phyloP scores from a whole-genome alignment of 1,284 basidiomycete genomes.

The Boletus smithii region DNA sequence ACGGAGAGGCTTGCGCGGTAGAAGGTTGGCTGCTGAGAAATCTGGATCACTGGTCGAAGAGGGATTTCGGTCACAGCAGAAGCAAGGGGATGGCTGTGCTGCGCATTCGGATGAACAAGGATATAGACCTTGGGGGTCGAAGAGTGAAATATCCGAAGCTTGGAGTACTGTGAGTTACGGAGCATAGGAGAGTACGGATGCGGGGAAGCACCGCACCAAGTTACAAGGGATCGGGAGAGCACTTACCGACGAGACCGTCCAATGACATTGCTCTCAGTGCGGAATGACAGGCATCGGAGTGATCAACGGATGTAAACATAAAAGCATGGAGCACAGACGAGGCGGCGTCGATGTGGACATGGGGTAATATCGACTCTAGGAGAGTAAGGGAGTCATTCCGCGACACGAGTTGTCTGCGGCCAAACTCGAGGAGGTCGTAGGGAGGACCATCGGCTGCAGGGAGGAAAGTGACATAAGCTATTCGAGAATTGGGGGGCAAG shows the following conservation, averaged over 20 bases:
- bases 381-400: conserved; percentile 37
- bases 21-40: conserved; percentile 29
- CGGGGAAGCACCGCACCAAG: background rate
- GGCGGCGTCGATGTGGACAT: conserved; percentile 43
- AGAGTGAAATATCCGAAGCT: conserved; percentile 40
- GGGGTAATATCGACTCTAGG: conserved; percentile 49
- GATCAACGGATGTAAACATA: conserved; percentile 41
- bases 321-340: conserved; percentile 53
- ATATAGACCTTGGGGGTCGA: conserved; percentile 49
- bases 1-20: conserved; percentile 48
- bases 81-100: conserved; percentile 40
- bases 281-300: conserved; percentile 30
- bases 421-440: conserved; percentile 51
- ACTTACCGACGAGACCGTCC: conserved; percentile 52
- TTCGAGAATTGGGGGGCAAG: conserved; percentile 35
- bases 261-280: conserved; percentile 37
- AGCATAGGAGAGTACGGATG: no score
- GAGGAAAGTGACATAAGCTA: conserved; percentile 48
- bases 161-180: conserved; percentile 13
- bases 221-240: background rate
- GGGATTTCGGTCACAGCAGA: conserved; percentile 36
- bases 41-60: conserved; percentile 19
- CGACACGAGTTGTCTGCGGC: conserved; percentile 46
- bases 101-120: conserved; percentile 51
- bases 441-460: conserved; percentile 31